Evolutionary conservation across 768 basidiomycete species (phyloP), one percentile per base, ranked within the genome.

Genomic region (Hypholoma fasciculare): DNA sequence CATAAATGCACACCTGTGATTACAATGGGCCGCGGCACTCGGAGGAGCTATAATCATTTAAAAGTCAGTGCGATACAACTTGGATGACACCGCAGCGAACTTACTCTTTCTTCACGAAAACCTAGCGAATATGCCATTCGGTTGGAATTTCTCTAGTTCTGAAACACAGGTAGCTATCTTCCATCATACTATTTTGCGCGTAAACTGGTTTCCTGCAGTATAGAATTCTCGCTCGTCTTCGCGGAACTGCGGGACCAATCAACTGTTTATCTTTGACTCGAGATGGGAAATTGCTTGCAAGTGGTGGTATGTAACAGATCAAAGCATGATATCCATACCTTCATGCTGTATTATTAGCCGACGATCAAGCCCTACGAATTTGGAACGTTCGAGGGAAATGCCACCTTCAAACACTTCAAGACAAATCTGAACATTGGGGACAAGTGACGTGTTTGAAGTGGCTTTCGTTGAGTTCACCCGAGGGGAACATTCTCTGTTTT

Each of bases 401-500:
- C n/a, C 8, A 6, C 9, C 26, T 30, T 14, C 52, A 54, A 23
- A 17, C 42, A 1, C 30, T 59, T 17, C 26, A 12, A 13, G 57
- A 58, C 37, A 20, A 48, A 11, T 27, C 43, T 13, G 52, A 48
- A 34, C 43, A 52, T 12, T 59, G 58, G 58, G 58, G 58, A 5
- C 58, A 59, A 36, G 54, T 59, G 38, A 59, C 58, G 1, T 49
- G 52, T 27, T 13, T 54, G 13, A 30, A 40, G 30, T 59, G 58
- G 58, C 7, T 42, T 1, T 26, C 27, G 17, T 13, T 16, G 3
- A 16, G 27, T 23, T 17, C 26, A 43, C 5, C 30, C 17, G 37
- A 23, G 7, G 36, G 27, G 2, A 11, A 34, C 7, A n/a, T 27
- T 3, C 34, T 59, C 16, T 54, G 52, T 40, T 59, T 59, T 43